Conservation (phyloP, 1,284 basidiomycete genomes). For the Microbotryomycetes sp. region DNA sequence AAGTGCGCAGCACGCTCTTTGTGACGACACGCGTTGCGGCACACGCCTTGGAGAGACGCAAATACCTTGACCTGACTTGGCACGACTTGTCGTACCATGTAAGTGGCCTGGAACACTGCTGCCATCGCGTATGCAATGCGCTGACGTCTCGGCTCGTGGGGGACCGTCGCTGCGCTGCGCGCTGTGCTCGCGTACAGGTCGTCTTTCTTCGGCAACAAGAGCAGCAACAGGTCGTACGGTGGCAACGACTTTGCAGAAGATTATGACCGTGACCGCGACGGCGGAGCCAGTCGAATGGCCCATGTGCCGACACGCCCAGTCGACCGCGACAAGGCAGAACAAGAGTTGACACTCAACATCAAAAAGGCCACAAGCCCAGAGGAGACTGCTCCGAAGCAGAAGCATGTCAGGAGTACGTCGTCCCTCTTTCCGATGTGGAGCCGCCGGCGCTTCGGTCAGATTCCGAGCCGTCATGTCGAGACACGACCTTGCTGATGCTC, state of each 20-base stretch:
- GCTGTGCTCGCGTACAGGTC: neutral
- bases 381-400: conserved; percentile 89
- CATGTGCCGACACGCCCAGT: conserved; percentile 75
- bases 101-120: neutral
- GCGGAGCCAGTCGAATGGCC: neutral
- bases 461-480: neutral
- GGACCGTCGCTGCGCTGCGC: too few species aligned
- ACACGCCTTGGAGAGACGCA: too few species aligned
- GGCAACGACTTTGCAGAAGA: neutral
- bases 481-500: too few species aligned
- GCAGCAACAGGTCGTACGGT: neutral
- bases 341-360: conserved; percentile 82
- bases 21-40: too few species aligned
- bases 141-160: neutral
- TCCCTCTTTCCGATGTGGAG: neutral
- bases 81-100: too few species aligned
- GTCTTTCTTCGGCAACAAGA: neutral
- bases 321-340: conserved; percentile 92
- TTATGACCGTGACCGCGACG: neutral
- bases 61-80: too few species aligned
- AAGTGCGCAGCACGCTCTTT: too few species aligned
- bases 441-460: neutral
- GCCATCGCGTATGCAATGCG: neutral
- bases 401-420: conserved; percentile 85
- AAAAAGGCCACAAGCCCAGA: conserved; percentile 94